Conservation (phyloP, 2,329 filamentous ascomycete genomes). For the Ophiostoma angusticollis region DNA sequence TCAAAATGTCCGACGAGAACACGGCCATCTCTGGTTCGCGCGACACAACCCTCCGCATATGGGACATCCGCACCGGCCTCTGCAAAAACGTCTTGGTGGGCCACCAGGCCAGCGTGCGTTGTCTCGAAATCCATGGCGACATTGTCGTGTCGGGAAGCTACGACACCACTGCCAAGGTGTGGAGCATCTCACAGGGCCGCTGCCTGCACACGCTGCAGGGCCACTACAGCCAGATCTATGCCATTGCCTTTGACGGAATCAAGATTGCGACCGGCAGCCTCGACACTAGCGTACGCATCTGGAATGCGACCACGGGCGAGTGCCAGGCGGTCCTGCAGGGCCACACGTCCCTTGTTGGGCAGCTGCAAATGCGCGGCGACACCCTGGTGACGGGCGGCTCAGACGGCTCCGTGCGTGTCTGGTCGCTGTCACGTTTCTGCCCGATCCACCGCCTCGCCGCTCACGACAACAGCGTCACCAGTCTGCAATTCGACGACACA, state of each 20-base stretch:
- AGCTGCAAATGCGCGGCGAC: conserved; percentile 88
- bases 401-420: conserved; percentile 90
- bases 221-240: conserved; percentile 98
- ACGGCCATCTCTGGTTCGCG: conserved; percentile 94
- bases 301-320: conserved; percentile 77
- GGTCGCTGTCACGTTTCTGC: conserved; percentile 82
- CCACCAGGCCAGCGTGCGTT: conserved; percentile 90
- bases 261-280: conserved; percentile 90
- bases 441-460: conserved; percentile 90
- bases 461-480: conserved; percentile 97
- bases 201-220: conserved; percentile 83
- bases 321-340: conserved; percentile 89
- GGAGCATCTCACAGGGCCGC: conserved; percentile 92
- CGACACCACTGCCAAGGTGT: conserved; percentile 91
- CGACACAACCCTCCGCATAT: conserved; percentile 87
- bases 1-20: conserved; percentile 92
- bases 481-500: conserved; percentile 90
- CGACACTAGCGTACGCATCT: conserved; percentile 93
- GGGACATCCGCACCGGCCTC: conserved; percentile 79
- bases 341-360: conserved; percentile 91
- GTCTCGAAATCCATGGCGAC: conserved; percentile 90
- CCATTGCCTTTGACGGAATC: conserved; percentile 90
- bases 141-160: conserved; percentile 97
- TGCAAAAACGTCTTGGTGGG: conserved; percentile 88
- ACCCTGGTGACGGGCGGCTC: conserved; percentile 93